Evolutionary conservation across 371 early-diverging fungal genomes (phyloP).

Genomic region (Syncephalastrum contaminatum): DNA sequence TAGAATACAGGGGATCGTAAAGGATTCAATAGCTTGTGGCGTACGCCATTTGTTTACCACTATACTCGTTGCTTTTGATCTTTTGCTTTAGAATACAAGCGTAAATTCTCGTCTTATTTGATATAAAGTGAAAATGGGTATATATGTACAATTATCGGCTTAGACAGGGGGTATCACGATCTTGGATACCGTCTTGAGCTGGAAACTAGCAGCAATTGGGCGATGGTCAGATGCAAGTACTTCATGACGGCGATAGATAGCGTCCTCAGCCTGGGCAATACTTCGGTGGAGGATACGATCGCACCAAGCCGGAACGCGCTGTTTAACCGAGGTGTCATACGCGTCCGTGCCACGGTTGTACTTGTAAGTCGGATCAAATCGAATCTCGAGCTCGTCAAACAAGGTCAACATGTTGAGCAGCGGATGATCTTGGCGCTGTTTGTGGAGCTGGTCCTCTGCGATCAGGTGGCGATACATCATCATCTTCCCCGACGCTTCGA

Average conservation of each 20-base stretch:
- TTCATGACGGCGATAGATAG: constrained; percentile 58
- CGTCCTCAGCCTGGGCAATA: constrained; percentile 24
- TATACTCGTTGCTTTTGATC: too few relatives aligned
- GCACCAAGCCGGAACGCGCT: constrained; percentile 84
- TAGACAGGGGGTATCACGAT: too few relatives aligned
- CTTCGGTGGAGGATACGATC: constrained; percentile 72
- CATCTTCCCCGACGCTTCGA: constrained; percentile 32
- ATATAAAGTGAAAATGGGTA: too few relatives aligned
- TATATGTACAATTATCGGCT: too few relatives aligned
- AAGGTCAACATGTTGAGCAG: constrained; percentile 54
- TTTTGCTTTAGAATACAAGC: too few relatives aligned
- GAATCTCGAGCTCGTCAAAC: constrained; percentile 66
- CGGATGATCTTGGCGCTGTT: constrained; percentile 55
- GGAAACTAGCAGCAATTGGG: constrained; percentile 71
- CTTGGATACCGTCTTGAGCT: too few relatives aligned
- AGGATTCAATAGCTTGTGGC: too few relatives aligned
- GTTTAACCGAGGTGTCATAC: constrained; percentile 83
- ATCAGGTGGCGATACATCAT: too few relatives aligned
- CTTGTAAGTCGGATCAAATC: constrained; percentile 88
- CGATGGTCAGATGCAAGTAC: constrained; percentile 78
- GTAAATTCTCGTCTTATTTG: too few relatives aligned
- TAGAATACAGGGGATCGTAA: too few relatives aligned
- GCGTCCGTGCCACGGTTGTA: constrained; percentile 67
- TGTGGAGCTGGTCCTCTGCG: constrained; percentile 66
- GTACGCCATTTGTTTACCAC: too few relatives aligned